phyloP scores from a whole-genome alignment of 768 basidiomycete genomes.

The Gloeostereum incarnatum region DNA sequence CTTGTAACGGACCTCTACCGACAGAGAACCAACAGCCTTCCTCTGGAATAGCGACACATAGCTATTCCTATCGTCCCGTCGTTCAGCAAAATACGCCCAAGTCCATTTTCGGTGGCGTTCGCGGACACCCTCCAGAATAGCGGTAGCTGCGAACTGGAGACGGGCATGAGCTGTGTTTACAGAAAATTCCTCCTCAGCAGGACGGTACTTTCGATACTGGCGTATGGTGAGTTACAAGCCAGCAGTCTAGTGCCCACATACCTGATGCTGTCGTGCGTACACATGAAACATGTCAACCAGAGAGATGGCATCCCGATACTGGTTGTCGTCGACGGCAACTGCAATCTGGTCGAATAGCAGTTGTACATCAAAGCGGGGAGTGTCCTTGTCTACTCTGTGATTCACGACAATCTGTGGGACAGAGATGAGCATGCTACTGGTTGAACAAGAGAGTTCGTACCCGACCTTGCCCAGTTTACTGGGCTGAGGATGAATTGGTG shows the following conservation, averaged over 20 bases:
- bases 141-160: slow-evolving; percentile 68
- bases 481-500: slow-evolving; percentile 96
- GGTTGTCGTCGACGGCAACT: slow-evolving; percentile 83
- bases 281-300: slow-evolving; percentile 96
- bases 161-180: slow-evolving; percentile 58
- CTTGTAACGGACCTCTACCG: slow-evolving; percentile 37
- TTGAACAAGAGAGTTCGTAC: slow-evolving; percentile 27
- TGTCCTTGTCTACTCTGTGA: slow-evolving; percentile 60
- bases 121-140: slow-evolving; percentile 76
- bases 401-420: slow-evolving; percentile 65
- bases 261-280: slow-evolving; percentile 78
- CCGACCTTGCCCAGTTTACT: slow-evolving; percentile 89
- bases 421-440: background rate
- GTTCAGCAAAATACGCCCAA: slow-evolving; percentile 83
- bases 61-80: slow-evolving; percentile 76
- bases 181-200: slow-evolving; percentile 48
- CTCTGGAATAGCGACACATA: slow-evolving; percentile 85
- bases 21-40: slow-evolving; percentile 45
- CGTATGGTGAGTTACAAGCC: background rate
- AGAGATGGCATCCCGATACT: slow-evolving; percentile 90
- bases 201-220: slow-evolving; percentile 81
- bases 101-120: slow-evolving; percentile 83
- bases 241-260: slow-evolving; percentile 27
- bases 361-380: slow-evolving; percentile 81
- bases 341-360: slow-evolving; percentile 91